Conservation (phyloP, 2,329 filamentous ascomycete genomes). For the Byssothecium circinans region DNA sequence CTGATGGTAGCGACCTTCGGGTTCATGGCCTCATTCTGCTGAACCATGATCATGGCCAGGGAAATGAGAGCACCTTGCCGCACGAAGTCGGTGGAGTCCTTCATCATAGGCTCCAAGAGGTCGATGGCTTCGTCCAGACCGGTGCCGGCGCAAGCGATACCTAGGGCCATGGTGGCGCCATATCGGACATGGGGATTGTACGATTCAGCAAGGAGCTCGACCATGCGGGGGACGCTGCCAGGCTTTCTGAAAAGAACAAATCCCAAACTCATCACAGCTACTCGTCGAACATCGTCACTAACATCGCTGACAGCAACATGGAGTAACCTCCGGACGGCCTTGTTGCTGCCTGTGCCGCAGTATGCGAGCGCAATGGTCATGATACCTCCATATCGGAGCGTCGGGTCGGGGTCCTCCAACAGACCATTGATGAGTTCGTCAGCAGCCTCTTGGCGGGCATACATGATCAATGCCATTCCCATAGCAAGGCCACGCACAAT, state of each 20-base stretch:
- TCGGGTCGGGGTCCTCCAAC: slow-evolving; percentile 89
- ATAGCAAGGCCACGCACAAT: slow-evolving; percentile 93
- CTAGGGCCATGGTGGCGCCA: slow-evolving; percentile 95
- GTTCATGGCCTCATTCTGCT: slow-evolving; percentile 98
- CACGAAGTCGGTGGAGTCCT: slow-evolving; percentile 97
- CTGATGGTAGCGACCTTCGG: slow-evolving; percentile 89
- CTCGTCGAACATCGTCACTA: slow-evolving; percentile 92
- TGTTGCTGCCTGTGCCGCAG: slow-evolving; percentile 96
- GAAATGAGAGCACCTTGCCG: slow-evolving; percentile 94
- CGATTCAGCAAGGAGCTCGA: slow-evolving; percentile 94
- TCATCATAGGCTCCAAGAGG: slow-evolving; percentile 97
- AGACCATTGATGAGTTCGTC: slow-evolving; percentile 94
- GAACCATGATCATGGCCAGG: slow-evolving; percentile 97
- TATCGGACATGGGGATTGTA: slow-evolving; percentile 99
- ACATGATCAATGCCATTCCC: slow-evolving; percentile 99
- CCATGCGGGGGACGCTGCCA: slow-evolving; percentile 95
- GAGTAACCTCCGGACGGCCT: slow-evolving; percentile 92
- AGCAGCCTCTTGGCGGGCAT: slow-evolving; percentile 88
- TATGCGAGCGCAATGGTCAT: slow-evolving; percentile 98
- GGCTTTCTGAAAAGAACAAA: slow-evolving; percentile 99
- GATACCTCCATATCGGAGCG: slow-evolving; percentile 93
- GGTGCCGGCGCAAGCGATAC: slow-evolving; percentile 96
- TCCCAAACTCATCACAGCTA: slow-evolving; percentile 95
- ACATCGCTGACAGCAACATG: slow-evolving; percentile 98
- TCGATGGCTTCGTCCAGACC: slow-evolving; percentile 96